phyloP scores from a whole-genome alignment of 495 filamentous ascomycete genomes.

The Hypoxylon rickii region DNA sequence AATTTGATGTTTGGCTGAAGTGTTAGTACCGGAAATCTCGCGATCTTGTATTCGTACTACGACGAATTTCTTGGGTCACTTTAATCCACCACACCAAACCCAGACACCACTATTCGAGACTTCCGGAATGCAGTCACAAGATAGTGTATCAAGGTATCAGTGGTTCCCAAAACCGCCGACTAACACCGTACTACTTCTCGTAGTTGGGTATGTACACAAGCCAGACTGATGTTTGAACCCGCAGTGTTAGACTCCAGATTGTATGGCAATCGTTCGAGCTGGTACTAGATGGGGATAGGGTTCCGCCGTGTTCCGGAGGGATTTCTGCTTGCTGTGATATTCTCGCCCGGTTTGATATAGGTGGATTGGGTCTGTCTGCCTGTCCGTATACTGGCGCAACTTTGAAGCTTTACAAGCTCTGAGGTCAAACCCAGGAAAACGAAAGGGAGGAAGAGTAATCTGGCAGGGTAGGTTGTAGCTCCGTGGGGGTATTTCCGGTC shows the following conservation, averaged over 20 bases:
- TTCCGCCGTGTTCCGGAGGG: constrained; percentile 11
- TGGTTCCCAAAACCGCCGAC: constrained; percentile 4
- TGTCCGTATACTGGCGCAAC: constrained; percentile 14
- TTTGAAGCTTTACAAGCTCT: constrained; percentile 10
- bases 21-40: constrained; percentile 18
- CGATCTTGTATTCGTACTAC: constrained; percentile 17
- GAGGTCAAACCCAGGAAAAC: constrained; percentile 8
- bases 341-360: constrained; percentile 4
- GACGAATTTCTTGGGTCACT: constrained; percentile 1
- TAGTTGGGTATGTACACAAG: neutral
- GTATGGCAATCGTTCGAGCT: constrained; percentile 9
- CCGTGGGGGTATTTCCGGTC: constrained; percentile 32
- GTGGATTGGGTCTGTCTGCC: constrained; percentile 16
- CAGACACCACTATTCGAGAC: neutral
- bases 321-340: constrained; percentile 9
- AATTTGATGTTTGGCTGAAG: neutral
- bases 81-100: constrained; percentile 3
- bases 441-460: constrained; percentile 21
- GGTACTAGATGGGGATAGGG: constrained; percentile 2
- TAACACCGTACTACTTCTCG: neutral
- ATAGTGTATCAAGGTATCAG: neutral
- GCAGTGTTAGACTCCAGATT: neutral
- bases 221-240: constrained; percentile 2
- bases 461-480: constrained; percentile 25
- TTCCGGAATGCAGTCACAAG: constrained; percentile 5